Evolutionary conservation across 306 rosid genomes (phyloP), one percentile per base, ranked within the genome.

Genomic region (Fagus crenata): DNA sequence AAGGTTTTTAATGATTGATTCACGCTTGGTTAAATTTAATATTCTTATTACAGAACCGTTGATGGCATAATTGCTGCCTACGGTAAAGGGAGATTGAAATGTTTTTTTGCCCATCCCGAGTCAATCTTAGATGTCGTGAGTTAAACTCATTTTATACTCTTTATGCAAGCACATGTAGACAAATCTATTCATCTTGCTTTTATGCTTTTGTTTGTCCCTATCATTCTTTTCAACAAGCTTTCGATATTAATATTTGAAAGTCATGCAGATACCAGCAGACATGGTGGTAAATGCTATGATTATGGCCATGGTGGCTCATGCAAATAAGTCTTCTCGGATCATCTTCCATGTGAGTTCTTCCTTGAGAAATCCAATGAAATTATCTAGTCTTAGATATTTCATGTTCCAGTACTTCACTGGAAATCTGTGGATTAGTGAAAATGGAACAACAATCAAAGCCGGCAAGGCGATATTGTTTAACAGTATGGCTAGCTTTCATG

Each of bases 221-320:
- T 37, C 33, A 33, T 36, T 18, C 3, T 55, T 36, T 22, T 40
- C 7, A 33, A 9, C 0, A 8, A 37, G 4, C 68, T 35, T 7
- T 5, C 1, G 7, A 68, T 15, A 53, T 28, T n/a, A 33, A 51
- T 3, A 12, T 0, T 55, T 2, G 35, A 71, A 64, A 64, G 14
- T 76, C 67, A 54, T 59, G 76, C 72, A 87, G 91, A 80, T 85
- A 54, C 93, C 91, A 1, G 93, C 77, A 39, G 93, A 89, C 35
- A 49, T 87, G 85, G 84, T 85, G 41, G 74, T 77, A 49, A 87
- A 85, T 61, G 75, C 87, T 72, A 76, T 87, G 49, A 65, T 85
- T 15, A 28, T 80, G 31, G 76, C 90, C 9, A 85, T 81, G 49
- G 81, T 49, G 5, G 60, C 58, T 33, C 74, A 67, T 71, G 82